A percentile compares a stretch with the other conserved stretches of the same genome.
Evolutionary conservation across 2,329 filamentous ascomycete species (phyloP).

Genomic region (Aureobasidium sp.): DNA sequence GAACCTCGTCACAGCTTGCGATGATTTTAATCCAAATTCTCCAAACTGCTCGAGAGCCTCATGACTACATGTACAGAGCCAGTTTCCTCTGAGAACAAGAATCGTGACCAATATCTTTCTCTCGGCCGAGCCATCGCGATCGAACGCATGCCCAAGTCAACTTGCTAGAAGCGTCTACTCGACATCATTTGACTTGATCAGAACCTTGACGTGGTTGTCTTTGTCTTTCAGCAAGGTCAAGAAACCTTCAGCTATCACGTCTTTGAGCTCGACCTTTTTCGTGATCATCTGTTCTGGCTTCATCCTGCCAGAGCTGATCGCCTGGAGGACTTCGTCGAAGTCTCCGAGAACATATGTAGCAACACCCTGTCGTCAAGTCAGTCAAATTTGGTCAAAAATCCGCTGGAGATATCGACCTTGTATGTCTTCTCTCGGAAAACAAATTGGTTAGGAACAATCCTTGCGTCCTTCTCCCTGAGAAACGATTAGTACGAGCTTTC

Average conservation of each 20-base stretch:
- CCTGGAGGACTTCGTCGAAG: constrained; percentile 41
- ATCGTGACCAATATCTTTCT: neutral
- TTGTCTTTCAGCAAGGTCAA: constrained; percentile 40
- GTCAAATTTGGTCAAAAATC: neutral
- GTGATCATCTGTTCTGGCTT: constrained; percentile 41
- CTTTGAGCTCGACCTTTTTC: constrained; percentile 36
- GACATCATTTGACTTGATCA: constrained; percentile 24
- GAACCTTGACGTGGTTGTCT: constrained; percentile 41
- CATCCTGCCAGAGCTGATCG: constrained; percentile 36
- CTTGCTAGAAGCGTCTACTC: neutral
- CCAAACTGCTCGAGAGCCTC: neutral
- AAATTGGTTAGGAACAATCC: constrained; percentile 41
- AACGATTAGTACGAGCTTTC: neutral
- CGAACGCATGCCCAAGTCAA: neutral
- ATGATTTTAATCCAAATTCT: neutral
- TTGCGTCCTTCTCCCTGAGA: constrained; percentile 37
- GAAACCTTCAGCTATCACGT: constrained; percentile 41
- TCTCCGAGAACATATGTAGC: constrained; percentile 45
- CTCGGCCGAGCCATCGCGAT: constrained; percentile 1
- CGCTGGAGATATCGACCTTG: constrained; percentile 23
- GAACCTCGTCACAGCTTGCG: neutral
- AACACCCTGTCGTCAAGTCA: constrained; percentile 24
- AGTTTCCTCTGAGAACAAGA: neutral
- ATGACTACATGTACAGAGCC: constrained; percentile 6
- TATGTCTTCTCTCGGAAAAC: constrained; percentile 47